Evolutionary conservation across 1,139 yeast species (phyloP), one percentile per base, ranked within the genome.

Genomic region (Geotrichum citri-aurantii): DNA sequence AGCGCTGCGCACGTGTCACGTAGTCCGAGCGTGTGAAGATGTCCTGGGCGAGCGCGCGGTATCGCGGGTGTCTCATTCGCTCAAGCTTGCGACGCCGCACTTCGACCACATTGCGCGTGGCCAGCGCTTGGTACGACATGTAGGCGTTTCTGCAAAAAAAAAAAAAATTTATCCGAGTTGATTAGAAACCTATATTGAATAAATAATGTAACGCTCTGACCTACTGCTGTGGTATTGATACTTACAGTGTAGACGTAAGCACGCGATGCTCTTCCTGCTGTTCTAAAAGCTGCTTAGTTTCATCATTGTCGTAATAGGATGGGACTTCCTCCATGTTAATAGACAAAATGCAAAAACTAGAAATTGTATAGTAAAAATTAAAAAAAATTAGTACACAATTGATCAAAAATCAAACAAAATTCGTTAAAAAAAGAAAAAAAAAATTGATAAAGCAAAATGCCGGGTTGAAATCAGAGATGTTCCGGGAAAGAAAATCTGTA

Each of bases 1-100:
- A 78, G 48, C 74, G 71, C 53, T 73, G 74, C 24, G 87, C 63
- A 17, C 77, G 69, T 1, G 73, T 71, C 1, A 84, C 66, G 64
- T 85, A 81, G 6, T 69, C 62, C 0, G 29, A 29, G 17, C n/a
- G 48, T 8, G 59, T 49, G 12, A 66, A 59, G 47, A 62, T 59
- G 31, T 57, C 31, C 14, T 59, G 60, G 4, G 68, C 63, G 51
- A 59, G 53, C 19, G 53, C 27, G 53, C 61, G 55, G 54, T 66
- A 64, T 11, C 53, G 26, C 27, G 44, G 49, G 27, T 56, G 52
- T 4, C 50, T 56, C 50, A 68, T 57, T 26, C 60, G 54, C 12
- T 57, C 52, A 23, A 62, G 62, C 31, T 67, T 66, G 8, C 54
- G 58, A n/a, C 66, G 64, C 29, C 73, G 65, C 1, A 68, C 66